Percentiles rank a stretch among this genome's conserved stretches.
Conservation (phyloP, 768 basidiomycete species). For the Boletus sensibilis region DNA sequence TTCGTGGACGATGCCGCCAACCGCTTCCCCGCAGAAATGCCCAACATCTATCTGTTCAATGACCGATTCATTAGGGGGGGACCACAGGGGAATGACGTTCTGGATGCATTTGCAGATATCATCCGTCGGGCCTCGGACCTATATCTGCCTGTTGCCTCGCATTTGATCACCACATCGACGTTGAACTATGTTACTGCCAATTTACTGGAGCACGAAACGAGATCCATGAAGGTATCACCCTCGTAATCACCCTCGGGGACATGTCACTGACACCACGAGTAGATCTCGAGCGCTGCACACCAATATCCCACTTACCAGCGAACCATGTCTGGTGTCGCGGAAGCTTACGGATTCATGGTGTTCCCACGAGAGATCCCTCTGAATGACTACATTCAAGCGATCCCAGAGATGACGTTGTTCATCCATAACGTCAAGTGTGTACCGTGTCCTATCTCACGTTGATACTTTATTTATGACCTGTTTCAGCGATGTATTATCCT, state of each 20-base stretch:
- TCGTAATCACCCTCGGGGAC: background rate
- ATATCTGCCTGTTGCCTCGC: conserved; percentile 31
- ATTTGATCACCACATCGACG: conserved; percentile 37
- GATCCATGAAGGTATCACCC: conserved; percentile 26
- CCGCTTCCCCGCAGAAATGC: conserved; percentile 19
- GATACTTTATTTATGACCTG: background rate
- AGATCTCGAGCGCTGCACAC: conserved; percentile 24
- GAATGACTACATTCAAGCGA: background rate
- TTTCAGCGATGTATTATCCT: conserved; percentile 39
- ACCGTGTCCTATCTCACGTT: background rate
- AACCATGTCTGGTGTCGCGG: conserved; percentile 32
- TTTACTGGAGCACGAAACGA: conserved; percentile 33
- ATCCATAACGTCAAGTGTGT: conserved; percentile 39
- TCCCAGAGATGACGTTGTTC: conserved; percentile 37
- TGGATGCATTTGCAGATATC: conserved; percentile 36
- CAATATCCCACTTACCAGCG: conserved; percentile 28
- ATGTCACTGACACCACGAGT: background rate
- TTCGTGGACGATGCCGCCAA: conserved; percentile 37
- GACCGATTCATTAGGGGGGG: conserved; percentile 29
- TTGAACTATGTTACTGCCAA: conserved; percentile 36
- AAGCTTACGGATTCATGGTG: conserved; percentile 36
- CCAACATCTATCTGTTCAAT: conserved; percentile 35
- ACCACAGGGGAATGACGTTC: conserved; percentile 30
- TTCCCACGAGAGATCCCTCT: conserved; percentile 8
- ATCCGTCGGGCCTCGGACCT: conserved; percentile 31